phyloP scores from a whole-genome alignment of 495 filamentous ascomycete species.

The Penicillium antarcticum region DNA sequence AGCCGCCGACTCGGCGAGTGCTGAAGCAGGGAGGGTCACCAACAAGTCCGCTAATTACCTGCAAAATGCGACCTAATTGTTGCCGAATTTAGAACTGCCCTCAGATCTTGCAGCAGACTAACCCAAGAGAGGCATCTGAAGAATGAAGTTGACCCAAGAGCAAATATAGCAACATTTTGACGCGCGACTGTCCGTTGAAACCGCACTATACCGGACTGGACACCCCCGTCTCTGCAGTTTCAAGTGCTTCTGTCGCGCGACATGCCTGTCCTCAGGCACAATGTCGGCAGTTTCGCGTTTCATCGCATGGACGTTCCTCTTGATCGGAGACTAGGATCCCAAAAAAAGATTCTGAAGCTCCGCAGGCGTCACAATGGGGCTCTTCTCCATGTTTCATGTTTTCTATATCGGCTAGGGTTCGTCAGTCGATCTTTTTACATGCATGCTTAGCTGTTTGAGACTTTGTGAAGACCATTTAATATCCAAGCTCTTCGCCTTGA shows the following conservation, averaged over 20 bases:
- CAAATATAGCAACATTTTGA: conserved; percentile 46
- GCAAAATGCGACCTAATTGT: conserved; percentile 28
- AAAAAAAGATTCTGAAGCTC: conserved; percentile 30
- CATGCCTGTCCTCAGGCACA: conserved; percentile 13
- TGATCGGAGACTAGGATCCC: conserved; percentile 27
- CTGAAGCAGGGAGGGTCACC: conserved; percentile 11
- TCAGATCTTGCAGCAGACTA: conserved; percentile 24
- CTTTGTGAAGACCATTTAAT: conserved; percentile 38
- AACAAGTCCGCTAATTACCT: conserved; percentile 25
- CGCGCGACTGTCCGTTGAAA: conserved; percentile 45
- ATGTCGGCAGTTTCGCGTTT: conserved; percentile 36
- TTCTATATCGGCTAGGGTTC: conserved; percentile 26
- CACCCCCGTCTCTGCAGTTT: conserved; percentile 13
- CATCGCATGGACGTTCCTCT: conserved; percentile 21
- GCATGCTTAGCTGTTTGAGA: conserved; percentile 19
- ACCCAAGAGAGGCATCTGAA: conserved; percentile 29
- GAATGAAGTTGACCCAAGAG: conserved; percentile 26
- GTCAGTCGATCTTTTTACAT: conserved; percentile 30
- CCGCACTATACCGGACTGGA: conserved; percentile 23
- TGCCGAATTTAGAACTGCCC: conserved; percentile 39
- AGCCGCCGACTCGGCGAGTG: conserved; percentile 23
- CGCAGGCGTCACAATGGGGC: conserved; percentile 34
- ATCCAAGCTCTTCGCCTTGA: conserved; percentile 31
- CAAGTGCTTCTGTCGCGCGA: conserved; percentile 26
- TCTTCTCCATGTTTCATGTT: conserved; percentile 45